Percentiles rank a stretch among this genome's conserved stretches.
These are phyloP conservation scores for Mortierella sp. DNA, from an alignment of 371 early-diverging fungal genomes.

Conservation along the genomic window DNA sequence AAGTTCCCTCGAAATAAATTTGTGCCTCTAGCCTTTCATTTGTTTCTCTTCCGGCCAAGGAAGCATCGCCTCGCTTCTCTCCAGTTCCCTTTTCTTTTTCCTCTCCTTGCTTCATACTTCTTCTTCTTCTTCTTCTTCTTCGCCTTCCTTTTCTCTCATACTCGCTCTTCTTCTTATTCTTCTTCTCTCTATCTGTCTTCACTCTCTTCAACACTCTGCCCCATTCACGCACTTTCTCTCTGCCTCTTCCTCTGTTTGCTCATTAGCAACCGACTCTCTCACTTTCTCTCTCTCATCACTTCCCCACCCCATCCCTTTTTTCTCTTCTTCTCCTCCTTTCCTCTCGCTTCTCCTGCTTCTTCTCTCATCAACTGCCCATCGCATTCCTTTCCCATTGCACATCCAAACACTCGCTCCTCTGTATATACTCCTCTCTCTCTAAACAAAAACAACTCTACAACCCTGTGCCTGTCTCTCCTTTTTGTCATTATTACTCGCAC, in stretches of 20 bases:
- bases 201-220: neutral
- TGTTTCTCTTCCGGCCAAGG: neutral
- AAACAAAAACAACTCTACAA: neutral
- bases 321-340: neutral
- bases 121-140: neutral
- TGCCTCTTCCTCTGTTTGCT: neutral
- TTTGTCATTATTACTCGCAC: neutral
- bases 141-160: neutral
- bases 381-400: neutral
- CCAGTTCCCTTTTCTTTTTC: neutral
- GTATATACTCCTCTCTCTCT: neutral
- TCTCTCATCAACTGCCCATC: neutral
- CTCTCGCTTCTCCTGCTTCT: neutral
- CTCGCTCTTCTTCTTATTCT: neutral
- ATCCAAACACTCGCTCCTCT: neutral
- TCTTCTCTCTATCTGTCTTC: neutral
- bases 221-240: neutral
- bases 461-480: conserved; percentile 4
- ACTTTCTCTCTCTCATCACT: neutral
- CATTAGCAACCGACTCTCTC: neutral
- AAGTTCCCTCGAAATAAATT: conserved; percentile 16
- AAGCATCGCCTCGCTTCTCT: neutral
- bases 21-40: neutral
- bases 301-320: neutral
- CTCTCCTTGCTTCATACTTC: neutral